Percentiles rank a stretch among this genome's conserved stretches.
phyloP scores from a whole-genome alignment of 2,329 filamentous ascomycete species.

The Neoscytalidium dimidiatum region DNA sequence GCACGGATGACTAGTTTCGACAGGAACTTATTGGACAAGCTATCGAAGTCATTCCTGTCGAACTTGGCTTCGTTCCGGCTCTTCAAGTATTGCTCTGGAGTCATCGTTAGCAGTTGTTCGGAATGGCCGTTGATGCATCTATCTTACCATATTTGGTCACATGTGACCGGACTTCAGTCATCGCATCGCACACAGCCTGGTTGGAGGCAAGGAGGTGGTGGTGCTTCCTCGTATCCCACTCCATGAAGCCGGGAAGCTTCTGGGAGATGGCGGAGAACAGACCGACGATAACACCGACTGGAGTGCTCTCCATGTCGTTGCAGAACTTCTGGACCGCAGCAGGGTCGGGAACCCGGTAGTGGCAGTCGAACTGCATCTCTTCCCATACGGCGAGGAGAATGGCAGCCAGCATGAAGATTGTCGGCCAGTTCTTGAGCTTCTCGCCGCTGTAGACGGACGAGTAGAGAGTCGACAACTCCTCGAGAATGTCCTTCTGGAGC shows the following conservation, averaged over 20 bases:
- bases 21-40: conserved; percentile 93
- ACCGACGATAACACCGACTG: conserved; percentile 93
- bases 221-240: conserved; percentile 93
- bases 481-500: conserved; percentile 91
- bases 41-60: conserved; percentile 91
- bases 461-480: conserved; percentile 89
- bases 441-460: conserved; percentile 98
- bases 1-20: conserved; percentile 95
- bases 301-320: conserved; percentile 92
- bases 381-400: conserved; percentile 96
- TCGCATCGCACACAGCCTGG: conserved; percentile 85
- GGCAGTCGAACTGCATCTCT: conserved; percentile 98
- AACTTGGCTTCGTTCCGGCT: conserved; percentile 79
- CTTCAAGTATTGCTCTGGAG: conserved; percentile 80
- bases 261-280: conserved; percentile 98
- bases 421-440: conserved; percentile 98
- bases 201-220: conserved; percentile 91
- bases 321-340: conserved; percentile 91
- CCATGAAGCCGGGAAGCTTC: conserved; percentile 87
- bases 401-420: conserved; percentile 94
- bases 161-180: conserved; percentile 93
- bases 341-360: conserved; percentile 88
- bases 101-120: conserved; percentile 15
- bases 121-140: neutral
- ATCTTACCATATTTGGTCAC: conserved; percentile 89